phyloP scores from a whole-genome alignment of 2,329 filamentous ascomycete species.

The Hypoxylon sp. region DNA sequence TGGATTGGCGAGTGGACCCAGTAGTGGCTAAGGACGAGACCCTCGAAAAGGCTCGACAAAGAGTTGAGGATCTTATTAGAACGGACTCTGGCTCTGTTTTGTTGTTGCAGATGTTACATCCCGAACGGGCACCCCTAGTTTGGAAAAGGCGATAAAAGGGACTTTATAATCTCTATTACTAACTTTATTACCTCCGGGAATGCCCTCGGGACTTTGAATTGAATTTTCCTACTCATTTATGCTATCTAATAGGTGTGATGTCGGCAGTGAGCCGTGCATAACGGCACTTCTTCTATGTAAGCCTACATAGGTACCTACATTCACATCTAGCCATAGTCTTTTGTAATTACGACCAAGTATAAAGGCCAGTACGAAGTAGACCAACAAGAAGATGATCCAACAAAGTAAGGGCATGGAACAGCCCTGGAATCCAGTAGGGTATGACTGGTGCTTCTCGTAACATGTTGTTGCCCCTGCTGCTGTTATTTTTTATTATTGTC shows the following conservation, averaged over 20 bases:
- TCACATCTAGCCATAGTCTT: too few relatives aligned
- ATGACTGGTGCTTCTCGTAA: too few relatives aligned
- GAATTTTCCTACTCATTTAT: background rate
- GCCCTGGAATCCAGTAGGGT: too few relatives aligned
- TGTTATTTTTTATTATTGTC: too few relatives aligned
- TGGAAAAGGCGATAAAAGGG: conserved; percentile 33
- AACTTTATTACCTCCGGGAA: background rate
- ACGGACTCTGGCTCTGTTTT: conserved; percentile 39
- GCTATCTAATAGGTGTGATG: background rate
- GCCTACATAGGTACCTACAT: too few relatives aligned
- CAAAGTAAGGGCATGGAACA: too few relatives aligned
- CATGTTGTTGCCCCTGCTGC: too few relatives aligned
- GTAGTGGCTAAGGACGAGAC: conserved; percentile 28
- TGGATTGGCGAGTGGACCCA: conserved; percentile 39
- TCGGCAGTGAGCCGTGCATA: too few relatives aligned
- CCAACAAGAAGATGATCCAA: too few relatives aligned
- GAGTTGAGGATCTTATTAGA: conserved; percentile 39
- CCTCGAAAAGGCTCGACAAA: conserved; percentile 21
- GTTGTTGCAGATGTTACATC: conserved; percentile 46
- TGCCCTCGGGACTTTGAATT: background rate
- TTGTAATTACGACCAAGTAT: too few relatives aligned
- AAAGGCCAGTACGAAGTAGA: too few relatives aligned
- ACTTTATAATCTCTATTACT: conserved; percentile 1
- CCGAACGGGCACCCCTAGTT: conserved; percentile 41
- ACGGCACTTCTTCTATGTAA: too few relatives aligned